Percentiles rank a stretch among this genome's conserved stretches.
phyloP scores from a whole-genome alignment of 495 filamentous ascomycete genomes.

The Venustampulla echinocandica region DNA sequence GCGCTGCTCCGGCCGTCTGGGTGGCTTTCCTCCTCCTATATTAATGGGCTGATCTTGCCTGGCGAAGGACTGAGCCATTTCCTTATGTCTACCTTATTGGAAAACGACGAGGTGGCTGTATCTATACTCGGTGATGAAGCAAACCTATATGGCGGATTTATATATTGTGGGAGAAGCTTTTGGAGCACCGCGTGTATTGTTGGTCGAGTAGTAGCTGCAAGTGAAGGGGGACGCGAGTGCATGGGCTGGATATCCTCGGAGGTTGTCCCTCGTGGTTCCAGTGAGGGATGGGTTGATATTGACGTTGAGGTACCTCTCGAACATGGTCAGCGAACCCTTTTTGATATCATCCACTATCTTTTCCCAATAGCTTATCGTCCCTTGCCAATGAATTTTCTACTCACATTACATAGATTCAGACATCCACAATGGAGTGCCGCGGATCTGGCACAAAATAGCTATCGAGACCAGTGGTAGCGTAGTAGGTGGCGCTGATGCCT shows the following conservation, averaged over 20 bases:
- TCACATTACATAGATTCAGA: constrained; percentile 3
- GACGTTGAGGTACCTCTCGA: constrained; percentile 26
- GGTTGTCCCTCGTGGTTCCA: constrained; percentile 40
- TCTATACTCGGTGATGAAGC: constrained; percentile 55
- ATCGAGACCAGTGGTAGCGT: constrained; percentile 45
- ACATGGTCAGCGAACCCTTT: constrained; percentile 8
- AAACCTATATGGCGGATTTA: constrained; percentile 72
- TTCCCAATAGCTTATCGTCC: no score
- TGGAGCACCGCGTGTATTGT: constrained; percentile 78
- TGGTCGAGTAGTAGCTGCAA: constrained; percentile 62
- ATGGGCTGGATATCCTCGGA: constrained; percentile 69
- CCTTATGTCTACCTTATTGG: constrained; percentile 67
- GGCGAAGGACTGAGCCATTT: constrained; percentile 67
- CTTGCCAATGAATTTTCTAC: no score
- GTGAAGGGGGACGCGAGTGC: constrained; percentile 58
- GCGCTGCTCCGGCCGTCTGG: constrained; percentile 47
- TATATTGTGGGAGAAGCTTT: constrained; percentile 60
- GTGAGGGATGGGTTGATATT: constrained; percentile 60
- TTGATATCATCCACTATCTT: not conserved
- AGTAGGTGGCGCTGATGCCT: constrained; percentile 39
- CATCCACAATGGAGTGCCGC: constrained; percentile 23
- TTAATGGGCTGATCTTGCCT: constrained; percentile 71
- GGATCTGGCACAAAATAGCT: constrained; percentile 36
- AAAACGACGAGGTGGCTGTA: constrained; percentile 62
- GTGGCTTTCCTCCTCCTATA: constrained; percentile 75